Evolutionary conservation across 257 asterid genomes (phyloP).

Genomic region (Lycium ferocissimum): DNA sequence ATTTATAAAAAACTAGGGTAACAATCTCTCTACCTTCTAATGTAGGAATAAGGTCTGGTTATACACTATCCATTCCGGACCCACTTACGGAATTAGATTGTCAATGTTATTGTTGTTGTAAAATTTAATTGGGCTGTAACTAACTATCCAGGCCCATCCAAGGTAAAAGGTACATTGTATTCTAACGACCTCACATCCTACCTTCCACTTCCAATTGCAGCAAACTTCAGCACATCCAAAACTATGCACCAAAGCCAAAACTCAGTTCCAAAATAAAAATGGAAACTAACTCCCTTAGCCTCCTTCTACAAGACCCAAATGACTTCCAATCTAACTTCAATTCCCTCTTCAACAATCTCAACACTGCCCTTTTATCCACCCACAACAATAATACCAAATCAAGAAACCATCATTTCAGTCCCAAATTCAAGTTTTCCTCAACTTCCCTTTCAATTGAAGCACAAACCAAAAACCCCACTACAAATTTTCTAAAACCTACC

Average conservation of each 20-base stretch:
- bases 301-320: slow-evolving; percentile 46
- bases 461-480: slow-evolving; percentile 40
- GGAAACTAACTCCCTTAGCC: slow-evolving; percentile 64
- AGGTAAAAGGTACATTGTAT: not conserved
- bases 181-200: slow-evolving; percentile 12
- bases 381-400: slow-evolving; percentile 34
- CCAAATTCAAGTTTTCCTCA: slow-evolving; percentile 57
- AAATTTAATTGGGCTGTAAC: not conserved
- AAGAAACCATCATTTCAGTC: slow-evolving; percentile 12
- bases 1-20: too few species aligned
- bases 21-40: too few species aligned
- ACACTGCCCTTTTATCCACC: slow-evolving; percentile 56
- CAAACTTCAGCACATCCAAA: not conserved
- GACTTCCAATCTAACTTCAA: slow-evolving; percentile 57
- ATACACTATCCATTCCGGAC: too few species aligned
- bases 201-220: not conserved
- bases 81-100: too few species aligned
- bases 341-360: slow-evolving; percentile 71
- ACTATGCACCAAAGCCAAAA: slow-evolving; percentile 22
- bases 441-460: slow-evolving; percentile 60
- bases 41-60: too few species aligned
- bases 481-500: slow-evolving; percentile 68
- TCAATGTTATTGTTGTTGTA: too few species aligned
- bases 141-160: not conserved
- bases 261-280: slow-evolving; percentile 37